phyloP scores from a whole-genome alignment of 768 basidiomycete genomes.

The Collybia sordida region DNA sequence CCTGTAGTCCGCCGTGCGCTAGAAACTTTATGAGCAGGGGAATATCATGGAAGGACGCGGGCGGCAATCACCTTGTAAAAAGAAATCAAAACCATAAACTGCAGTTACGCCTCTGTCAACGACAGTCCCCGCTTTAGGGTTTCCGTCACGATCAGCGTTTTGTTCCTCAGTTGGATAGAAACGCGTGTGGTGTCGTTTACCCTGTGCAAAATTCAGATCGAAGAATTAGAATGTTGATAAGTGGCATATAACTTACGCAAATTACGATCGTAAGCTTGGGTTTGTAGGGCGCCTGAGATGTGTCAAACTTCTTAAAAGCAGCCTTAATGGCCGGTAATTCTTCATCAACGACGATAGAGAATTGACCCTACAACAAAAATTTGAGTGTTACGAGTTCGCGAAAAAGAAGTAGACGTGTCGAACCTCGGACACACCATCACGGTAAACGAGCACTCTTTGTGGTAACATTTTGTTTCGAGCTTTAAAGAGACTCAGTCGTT shows the following conservation, averaged over 20 bases:
- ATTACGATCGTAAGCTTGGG: constrained; percentile 73
- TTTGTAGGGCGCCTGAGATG: constrained; percentile 35
- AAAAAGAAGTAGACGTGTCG: neutral
- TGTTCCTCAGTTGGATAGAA: constrained; percentile 60
- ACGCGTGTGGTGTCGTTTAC: constrained; percentile 54
- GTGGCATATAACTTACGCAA: constrained; percentile 55
- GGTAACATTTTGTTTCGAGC: constrained; percentile 53
- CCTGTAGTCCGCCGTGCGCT: constrained; percentile 78
- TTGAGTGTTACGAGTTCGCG: neutral
- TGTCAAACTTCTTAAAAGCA: constrained; percentile 54
- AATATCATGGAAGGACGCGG: neutral
- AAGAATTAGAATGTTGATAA: constrained; percentile 10
- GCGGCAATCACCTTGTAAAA: constrained; percentile 56
- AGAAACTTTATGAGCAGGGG: neutral
- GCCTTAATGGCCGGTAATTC: constrained; percentile 66
- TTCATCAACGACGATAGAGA: constrained; percentile 55
- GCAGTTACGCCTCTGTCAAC: constrained; percentile 80
- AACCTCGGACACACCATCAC: constrained; percentile 84
- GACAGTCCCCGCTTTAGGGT: constrained; percentile 76
- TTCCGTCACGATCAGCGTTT: constrained; percentile 63
- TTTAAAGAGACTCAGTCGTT: constrained; percentile 58
- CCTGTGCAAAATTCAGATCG: constrained; percentile 20
- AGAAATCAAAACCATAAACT: constrained; percentile 65
- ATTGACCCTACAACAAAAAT: constrained; percentile 63
- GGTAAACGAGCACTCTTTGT: constrained; percentile 66